Base-by-base conservation (phyloP, 805 yeast genomes). In the Starmerella geochares region DNA sequence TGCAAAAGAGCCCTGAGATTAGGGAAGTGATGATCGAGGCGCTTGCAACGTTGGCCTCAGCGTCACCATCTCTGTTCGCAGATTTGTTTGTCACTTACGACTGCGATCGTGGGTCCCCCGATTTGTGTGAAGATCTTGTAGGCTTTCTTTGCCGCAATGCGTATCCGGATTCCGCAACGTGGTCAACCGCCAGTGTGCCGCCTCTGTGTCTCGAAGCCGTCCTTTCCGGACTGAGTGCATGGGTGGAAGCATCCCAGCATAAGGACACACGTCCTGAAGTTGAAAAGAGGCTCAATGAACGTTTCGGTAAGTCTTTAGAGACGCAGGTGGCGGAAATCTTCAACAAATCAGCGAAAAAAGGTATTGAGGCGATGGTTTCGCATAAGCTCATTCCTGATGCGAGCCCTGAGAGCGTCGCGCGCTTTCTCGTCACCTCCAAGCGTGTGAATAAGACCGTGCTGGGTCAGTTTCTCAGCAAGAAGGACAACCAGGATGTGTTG, bases 141-240 rank as follows among this genome's bases (percentile, higher is more conserved):
- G 82, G 82, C 41, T 76, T 82, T 41, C 71, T 92, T 48, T 79
- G 94, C 48, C 76, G 82, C 46, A 69, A 87, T 28, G 81, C 96
- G 0, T 74, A 86, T 39, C 94, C 97, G 0, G 95, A 87, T 61
- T 76, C 90, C 10, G 94, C 96, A 0, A 59, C 73, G 9, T 71
- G 75, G 58, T 81, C 94, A 0, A 84, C 95, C 0, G 85, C 83
- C 35, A 81, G 77, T 59, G 94, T 90, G 1, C 97, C 98, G 0
- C 96, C 97, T 0, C 75, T 87, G 7, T 90, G 97, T 60, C 70
- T 92, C 46, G 97, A 92, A 59, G 95, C 96, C 1, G 65, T 92
- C 2, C 69, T 90, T 20, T 74, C 84, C 2, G 79, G 83, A 49
- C 70, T 88, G 37, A 52, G 76, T 78, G 51, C 59, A 27, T 50